Evolutionary conservation across 148 eudicot genomes (phyloP).

Genomic region (Silene conica): DNA sequence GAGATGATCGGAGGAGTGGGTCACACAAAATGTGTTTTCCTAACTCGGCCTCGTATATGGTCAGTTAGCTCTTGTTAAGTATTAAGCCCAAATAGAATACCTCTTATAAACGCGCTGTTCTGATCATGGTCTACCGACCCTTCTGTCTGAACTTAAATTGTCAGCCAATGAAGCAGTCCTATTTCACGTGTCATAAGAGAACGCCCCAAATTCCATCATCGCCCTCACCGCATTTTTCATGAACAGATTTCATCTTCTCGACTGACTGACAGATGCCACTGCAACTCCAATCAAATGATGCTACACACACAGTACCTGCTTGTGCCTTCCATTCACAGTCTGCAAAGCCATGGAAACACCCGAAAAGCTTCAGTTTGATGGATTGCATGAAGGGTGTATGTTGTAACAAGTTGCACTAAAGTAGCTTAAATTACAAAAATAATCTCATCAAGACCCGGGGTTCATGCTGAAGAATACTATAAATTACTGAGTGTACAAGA

Average conservation of each 20-base stretch:
- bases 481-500: no score
- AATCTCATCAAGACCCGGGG: background rate
- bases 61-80: background rate
- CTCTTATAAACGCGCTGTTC: conserved; percentile 12
- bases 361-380: no score
- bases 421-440: background rate
- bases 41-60: conserved; percentile 2
- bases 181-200: conserved; percentile 25
- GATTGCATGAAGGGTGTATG: no score
- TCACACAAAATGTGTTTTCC: background rate
- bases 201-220: conserved; percentile 61
- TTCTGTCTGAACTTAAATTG: background rate
- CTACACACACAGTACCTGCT: conserved; percentile 65
- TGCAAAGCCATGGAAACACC: conserved; percentile 25
- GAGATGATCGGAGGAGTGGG: background rate
- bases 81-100: background rate
- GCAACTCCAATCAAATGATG: conserved; percentile 80
- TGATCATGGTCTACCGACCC: conserved; percentile 1
- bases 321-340: conserved; percentile 81
- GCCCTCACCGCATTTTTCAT: conserved; percentile 65
- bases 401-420: background rate
- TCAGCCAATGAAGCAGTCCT: background rate
- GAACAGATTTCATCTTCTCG: conserved; percentile 59
- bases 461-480: no score
- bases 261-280: conserved; percentile 84